Conservation (phyloP, 1,284 basidiomycete genomes). For the Irpex rosettiformis region DNA sequence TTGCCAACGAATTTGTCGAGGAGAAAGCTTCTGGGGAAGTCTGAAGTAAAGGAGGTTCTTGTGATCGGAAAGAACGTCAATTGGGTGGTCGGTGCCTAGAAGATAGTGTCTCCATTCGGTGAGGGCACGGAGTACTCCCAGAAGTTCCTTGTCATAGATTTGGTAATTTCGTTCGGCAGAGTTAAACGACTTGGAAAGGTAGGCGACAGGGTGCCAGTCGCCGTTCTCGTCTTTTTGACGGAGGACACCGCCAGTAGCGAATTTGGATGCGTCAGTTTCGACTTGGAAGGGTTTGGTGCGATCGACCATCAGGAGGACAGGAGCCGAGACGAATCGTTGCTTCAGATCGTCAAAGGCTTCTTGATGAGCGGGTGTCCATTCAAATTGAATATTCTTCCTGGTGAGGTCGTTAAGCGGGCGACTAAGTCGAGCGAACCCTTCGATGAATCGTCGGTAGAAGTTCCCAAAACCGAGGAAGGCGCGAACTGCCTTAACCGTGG, state of each 20-base stretch:
- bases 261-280: too few species aligned
- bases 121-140: constrained; percentile 25
- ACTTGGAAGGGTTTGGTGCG: too few species aligned
- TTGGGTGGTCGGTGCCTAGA: constrained; percentile 8
- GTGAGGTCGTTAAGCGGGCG: constrained; percentile 28
- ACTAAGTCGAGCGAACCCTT: constrained; percentile 31
- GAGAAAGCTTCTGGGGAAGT: constrained; percentile 32
- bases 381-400: constrained; percentile 20
- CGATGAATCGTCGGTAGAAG: constrained; percentile 42
- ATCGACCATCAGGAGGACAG: too few species aligned
- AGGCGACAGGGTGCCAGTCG: constrained; percentile 26
- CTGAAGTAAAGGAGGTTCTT: constrained; percentile 40
- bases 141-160: too few species aligned
- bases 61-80: constrained; percentile 36
- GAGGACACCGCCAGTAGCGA: constrained; percentile 16
- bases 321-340: constrained; percentile 24
- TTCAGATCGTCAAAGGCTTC: constrained; percentile 31
- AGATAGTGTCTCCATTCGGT: constrained; percentile 16
- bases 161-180: too few species aligned
- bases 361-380: constrained; percentile 22
- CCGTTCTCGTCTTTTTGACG: constrained; percentile 15
- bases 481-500: too few species aligned
- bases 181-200: too few species aligned
- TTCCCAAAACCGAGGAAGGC: too few species aligned
- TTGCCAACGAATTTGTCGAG: constrained; percentile 39